These are phyloP conservation scores for Venustampulla echinocandica DNA, from an alignment of 495 filamentous ascomycete species.

Conservation along the genomic window DNA sequence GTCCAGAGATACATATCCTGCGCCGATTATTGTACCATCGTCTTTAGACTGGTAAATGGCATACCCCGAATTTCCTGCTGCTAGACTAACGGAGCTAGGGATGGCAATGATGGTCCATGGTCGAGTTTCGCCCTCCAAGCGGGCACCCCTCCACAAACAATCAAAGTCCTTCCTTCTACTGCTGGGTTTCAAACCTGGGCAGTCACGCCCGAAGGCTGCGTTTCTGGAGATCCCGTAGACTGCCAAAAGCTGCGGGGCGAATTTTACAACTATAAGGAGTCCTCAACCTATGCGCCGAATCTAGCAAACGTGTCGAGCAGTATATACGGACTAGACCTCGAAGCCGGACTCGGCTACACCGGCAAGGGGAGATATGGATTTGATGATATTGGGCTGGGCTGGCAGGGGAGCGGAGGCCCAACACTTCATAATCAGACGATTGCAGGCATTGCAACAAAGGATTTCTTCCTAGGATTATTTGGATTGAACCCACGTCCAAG, in stretches of 20 bases:
- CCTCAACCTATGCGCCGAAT: conserved; percentile 10
- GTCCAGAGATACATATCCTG: conserved; percentile 9
- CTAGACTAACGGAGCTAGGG: conserved; percentile 20
- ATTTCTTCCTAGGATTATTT: conserved; percentile 31
- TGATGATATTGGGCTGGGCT: conserved; percentile 42
- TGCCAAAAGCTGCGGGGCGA: conserved; percentile 23
- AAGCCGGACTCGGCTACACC: conserved; percentile 32
- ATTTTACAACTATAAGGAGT: conserved; percentile 22
- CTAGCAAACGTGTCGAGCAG: conserved; percentile 1
- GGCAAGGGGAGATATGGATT: conserved; percentile 37
- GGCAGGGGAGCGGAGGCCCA: conserved; percentile 29
- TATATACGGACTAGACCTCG: conserved; percentile 24
- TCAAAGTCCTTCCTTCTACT: conserved; percentile 29
- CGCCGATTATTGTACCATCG: conserved; percentile 24
- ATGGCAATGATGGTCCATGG: conserved; percentile 36
- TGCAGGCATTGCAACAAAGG: conserved; percentile 31
- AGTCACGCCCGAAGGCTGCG: conserved; percentile 31
- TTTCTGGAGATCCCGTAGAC: conserved; percentile 13
- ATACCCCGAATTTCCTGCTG: no score
- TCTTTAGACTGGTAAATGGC: no score
- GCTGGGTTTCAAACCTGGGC: conserved; percentile 23
- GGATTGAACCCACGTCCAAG: conserved; percentile 42
- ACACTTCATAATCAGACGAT: conserved; percentile 38
- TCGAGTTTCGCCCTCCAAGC: conserved; percentile 28
- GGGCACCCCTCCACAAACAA: conserved; percentile 29